Evolutionary conservation across 164 flowering plant genomes (phyloP).

Genomic region (Kingdonia uniflora): DNA sequence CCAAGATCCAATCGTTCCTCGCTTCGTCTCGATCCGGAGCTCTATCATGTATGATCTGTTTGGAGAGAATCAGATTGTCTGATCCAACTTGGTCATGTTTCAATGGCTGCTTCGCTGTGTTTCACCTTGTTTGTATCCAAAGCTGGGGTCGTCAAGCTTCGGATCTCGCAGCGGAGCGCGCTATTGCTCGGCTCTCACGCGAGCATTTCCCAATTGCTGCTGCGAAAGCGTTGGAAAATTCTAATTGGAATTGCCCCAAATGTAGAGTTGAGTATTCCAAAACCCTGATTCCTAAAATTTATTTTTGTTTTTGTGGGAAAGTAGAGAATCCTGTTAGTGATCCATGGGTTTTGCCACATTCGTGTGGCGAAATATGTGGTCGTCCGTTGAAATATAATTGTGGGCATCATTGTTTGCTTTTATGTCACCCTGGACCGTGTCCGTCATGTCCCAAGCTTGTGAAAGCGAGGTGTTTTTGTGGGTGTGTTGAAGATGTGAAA

Average conservation of each 20-base stretch:
- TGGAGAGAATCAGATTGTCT: conserved; percentile 53
- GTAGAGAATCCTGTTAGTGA: conserved; percentile 54
- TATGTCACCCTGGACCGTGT: conserved; percentile 95
- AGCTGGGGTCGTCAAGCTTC: conserved; percentile 85
- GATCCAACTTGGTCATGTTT: too few species aligned
- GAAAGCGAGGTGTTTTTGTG: conserved; percentile 54
- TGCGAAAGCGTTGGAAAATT: conserved; percentile 21
- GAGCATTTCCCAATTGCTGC: conserved; percentile 36
- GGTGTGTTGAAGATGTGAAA: conserved; percentile 43
- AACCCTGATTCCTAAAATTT: conserved; percentile 45
- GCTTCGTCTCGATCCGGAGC: conserved; percentile 66
- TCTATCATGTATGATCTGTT: too few species aligned
- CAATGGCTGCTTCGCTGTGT: too few species aligned
- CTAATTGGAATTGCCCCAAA: conserved; percentile 86
- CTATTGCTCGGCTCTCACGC: conserved; percentile 41
- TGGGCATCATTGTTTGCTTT: conserved; percentile 66
- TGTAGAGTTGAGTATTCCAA: conserved; percentile 61
- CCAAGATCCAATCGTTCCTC: conserved; percentile 79
- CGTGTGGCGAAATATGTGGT: conserved; percentile 82
- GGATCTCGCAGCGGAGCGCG: conserved; percentile 52
- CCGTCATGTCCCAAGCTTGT: conserved; percentile 88
- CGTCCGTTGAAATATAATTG: conserved; percentile 48
- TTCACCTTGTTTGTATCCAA: conserved; percentile 87
- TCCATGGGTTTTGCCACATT: conserved; percentile 92
- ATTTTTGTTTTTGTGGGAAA: conserved; percentile 78